Percentiles rank a stretch among this genome's conserved stretches.
Evolutionary conservation across 192 early-diverging fungal genomes (phyloP).

Genomic region (Podila minutissima): DNA sequence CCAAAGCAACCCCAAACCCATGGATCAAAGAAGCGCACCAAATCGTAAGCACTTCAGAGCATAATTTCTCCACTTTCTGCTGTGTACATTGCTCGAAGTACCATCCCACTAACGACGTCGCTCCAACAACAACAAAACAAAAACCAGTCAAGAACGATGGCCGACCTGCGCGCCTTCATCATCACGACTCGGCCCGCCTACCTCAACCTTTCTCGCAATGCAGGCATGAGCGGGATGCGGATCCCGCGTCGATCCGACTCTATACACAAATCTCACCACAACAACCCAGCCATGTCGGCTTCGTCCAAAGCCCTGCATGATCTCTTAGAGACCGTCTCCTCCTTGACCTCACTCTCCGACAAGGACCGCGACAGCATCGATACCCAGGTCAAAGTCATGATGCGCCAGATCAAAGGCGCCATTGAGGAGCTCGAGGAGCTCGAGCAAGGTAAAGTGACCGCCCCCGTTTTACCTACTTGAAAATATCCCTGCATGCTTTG

Average conservation of each 20-base stretch:
- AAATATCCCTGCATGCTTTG: too few species aligned
- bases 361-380: conserved; percentile 50
- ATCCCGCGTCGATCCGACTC: conserved; percentile 26
- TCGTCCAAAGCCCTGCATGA: conserved; percentile 37
- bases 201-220: conserved; percentile 33
- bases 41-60: conserved; percentile 13
- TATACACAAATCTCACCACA: conserved; percentile 12
- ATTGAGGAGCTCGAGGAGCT: conserved; percentile 45
- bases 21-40: conserved; percentile 45
- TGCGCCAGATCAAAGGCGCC: conserved; percentile 45
- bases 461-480: too few species aligned
- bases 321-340: conserved; percentile 30
- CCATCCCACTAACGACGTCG: neutral
- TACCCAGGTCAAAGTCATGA: conserved; percentile 45
- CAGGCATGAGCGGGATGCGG: conserved; percentile 2
- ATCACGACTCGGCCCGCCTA: conserved; percentile 40
- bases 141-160: conserved; percentile 39
- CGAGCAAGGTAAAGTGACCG: conserved; percentile 25
- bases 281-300: neutral
- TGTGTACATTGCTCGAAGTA: neutral
- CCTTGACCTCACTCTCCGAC: conserved; percentile 37
- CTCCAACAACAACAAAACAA: neutral
- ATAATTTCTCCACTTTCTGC: neutral
- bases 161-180: conserved; percentile 44
- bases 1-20: conserved; percentile 12